Evolutionary conservation across 2,329 filamentous ascomycete genomes (phyloP).

Genomic region (Clarireedia monteithiana): DNA sequence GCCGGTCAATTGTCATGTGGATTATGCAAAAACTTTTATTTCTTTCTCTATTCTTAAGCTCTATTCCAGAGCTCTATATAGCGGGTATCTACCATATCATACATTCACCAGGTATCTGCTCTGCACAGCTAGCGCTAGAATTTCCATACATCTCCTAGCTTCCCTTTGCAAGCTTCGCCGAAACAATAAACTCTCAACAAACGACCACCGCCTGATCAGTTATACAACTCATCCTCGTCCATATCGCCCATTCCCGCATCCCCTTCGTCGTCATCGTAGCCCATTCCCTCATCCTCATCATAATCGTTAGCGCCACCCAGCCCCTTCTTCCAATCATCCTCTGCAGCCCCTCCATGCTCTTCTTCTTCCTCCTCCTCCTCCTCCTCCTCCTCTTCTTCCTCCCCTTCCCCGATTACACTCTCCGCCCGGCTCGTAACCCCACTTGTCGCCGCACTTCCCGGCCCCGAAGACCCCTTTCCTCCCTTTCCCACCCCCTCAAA

Average conservation of each 20-base stretch:
- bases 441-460: conserved; percentile 40
- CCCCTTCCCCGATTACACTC: neutral
- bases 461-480: conserved; percentile 26
- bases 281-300: neutral
- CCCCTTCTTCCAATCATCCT: conserved; percentile 4
- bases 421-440: conserved; percentile 32
- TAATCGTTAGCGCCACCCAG: neutral
- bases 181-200: neutral
- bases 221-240: conserved; percentile 3
- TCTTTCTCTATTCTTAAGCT: too few relatives aligned
- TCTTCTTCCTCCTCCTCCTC: neutral
- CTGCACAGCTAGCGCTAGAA: too few relatives aligned
- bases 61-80: too few relatives aligned
- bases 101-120: too few relatives aligned
- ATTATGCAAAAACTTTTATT: too few relatives aligned
- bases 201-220: neutral
- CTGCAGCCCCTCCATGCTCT: neutral
- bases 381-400: neutral
- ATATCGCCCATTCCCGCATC: conserved; percentile 4
- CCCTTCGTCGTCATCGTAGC: neutral
- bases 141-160: neutral
- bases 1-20: too few relatives aligned
- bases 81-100: too few relatives aligned
- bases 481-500: conserved; percentile 30
- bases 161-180: neutral